A percentile compares a stretch with the other conserved stretches of the same genome.
Evolutionary conservation across 768 basidiomycete genomes (phyloP).

Genomic region (Rhodotorula toruloides): DNA sequence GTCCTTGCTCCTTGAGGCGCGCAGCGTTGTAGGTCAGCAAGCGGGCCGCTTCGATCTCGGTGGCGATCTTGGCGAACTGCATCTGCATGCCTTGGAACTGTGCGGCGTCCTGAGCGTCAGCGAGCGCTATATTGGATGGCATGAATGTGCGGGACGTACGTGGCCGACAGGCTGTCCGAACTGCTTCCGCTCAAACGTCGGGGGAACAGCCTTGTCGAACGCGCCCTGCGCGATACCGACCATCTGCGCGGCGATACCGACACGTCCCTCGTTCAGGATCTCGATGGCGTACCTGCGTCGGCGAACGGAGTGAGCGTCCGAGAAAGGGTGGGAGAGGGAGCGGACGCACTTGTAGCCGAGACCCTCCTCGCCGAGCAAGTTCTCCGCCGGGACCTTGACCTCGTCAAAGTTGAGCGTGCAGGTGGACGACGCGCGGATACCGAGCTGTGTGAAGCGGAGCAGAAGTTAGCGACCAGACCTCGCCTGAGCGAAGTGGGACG

Average conservation of each 20-base stretch:
- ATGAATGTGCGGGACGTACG: conserved; percentile 9
- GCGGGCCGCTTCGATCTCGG: conserved; percentile 71
- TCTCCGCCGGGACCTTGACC: conserved; percentile 73
- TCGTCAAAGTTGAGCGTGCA: conserved; percentile 94
- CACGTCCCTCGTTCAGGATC: conserved; percentile 90
- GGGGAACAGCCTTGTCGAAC: conserved; percentile 90
- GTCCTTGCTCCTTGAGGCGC: conserved; percentile 84
- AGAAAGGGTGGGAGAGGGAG: conserved; percentile 29
- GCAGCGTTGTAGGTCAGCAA: conserved; percentile 95
- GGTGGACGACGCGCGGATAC: conserved; percentile 91
- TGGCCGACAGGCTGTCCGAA: conserved; percentile 90
- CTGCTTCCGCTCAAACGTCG: conserved; percentile 88
- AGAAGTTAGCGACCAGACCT: not conserved
- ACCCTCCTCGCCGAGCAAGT: conserved; percentile 85
- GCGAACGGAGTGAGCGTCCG: not conserved
- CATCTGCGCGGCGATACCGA: conserved; percentile 98
- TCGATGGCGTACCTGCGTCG: conserved; percentile 75
- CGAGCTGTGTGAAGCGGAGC: conserved; percentile 52
- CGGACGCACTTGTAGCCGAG: conserved; percentile 61
- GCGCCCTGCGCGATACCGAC: conserved; percentile 95
- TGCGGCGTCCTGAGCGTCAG: not conserved
- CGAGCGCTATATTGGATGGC: no score
- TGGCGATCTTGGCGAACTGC: conserved; percentile 84
- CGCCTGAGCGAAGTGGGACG: not conserved
- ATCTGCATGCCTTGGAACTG: conserved; percentile 90